Base-by-base conservation (phyloP, 192 early-diverging fungal species). In the Podochytrium sp. region DNA sequence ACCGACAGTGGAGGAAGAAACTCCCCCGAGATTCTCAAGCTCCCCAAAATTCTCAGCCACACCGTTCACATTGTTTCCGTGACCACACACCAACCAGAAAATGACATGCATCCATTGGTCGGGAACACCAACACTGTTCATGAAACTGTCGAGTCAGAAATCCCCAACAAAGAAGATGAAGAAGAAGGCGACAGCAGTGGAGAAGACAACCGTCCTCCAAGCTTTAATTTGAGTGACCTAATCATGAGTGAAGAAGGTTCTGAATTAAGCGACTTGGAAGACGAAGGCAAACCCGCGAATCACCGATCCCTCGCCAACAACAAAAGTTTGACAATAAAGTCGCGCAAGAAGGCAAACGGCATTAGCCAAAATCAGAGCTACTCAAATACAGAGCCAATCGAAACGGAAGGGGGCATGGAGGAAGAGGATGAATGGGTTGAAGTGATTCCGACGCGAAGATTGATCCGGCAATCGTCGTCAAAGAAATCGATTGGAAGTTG, bases 171-270 rank as follows among this genome's bases (percentile, higher is more conserved):
- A 47, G 43, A 47, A 47, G 20, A 7, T 47, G 33, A 34, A 16
- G 59, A 61, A 61, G 27, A 16, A 18, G 18, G 37, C 25, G 59
- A 61, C 35, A 61, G 59, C 25, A 35, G n/a, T 23, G 59, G 14
- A 18, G 59, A 61, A 34, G 66, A 68, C 35, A 35, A 65, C 29
- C 34, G 29, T 2, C 66, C 52, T 7, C 66, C 66, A 1, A 53
- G 51, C 34, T 68, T 68, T 51, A 68, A 68, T 29, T 6, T 68
- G 3, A 33, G 27, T 33, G 66, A 68, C 51, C n/a, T 68, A 18
- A 39, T 55, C 50, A 68, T 68, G 66, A 68, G 66, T 34, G 66
- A 65, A 14, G 59, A 61, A 14, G n/a, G n/a, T n/a, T 65, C 63
- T 14, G 63, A 40, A 10, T 38, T 30, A 14, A 25, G 18, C 41